A percentile compares a stretch with the other conserved stretches of the same genome.
phyloP scores from a whole-genome alignment of 257 asterid genomes.

The Forsythia viridissima region DNA sequence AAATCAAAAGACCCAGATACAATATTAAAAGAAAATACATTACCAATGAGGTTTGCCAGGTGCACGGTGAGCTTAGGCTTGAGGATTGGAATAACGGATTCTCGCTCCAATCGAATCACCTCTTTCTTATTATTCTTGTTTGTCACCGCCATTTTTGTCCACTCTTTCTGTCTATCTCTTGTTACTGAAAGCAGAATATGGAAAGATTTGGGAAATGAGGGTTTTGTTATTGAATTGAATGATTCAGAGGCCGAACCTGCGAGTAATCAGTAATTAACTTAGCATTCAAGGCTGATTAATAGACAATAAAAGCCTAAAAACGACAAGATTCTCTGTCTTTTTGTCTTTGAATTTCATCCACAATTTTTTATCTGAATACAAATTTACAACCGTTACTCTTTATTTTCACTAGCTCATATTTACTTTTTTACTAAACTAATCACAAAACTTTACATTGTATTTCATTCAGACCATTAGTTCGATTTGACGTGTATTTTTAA shows the following conservation, averaged over 20 bases:
- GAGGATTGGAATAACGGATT: conserved; percentile 89
- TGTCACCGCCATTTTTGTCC: conserved; percentile 1
- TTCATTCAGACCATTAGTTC: too few species aligned
- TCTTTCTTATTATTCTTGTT: conserved; percentile 46
- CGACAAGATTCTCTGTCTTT: not conserved
- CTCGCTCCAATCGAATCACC: conserved; percentile 89
- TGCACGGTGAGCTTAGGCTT: conserved; percentile 94
- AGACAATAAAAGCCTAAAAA: not conserved
- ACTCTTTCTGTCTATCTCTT: not conserved
- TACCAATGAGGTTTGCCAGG: conserved; percentile 91
- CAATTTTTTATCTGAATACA: too few species aligned
- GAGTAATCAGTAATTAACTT: too few species aligned
- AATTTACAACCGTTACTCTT: too few species aligned
- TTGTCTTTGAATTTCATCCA: too few species aligned
- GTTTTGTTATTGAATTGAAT: not conserved
- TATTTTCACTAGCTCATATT: too few species aligned
- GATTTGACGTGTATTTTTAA: too few species aligned
- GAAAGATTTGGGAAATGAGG: not conserved
- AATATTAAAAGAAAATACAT: not conserved
- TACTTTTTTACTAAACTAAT: too few species aligned
- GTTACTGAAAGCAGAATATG: not conserved
- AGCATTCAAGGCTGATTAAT: too few species aligned
- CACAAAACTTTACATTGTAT: too few species aligned
- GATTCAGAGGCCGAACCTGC: not conserved
- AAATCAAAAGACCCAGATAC: not conserved